Evolutionary conservation across 306 rosid genomes (phyloP), one percentile per base, ranked within the genome.

Genomic region (Elaeagnus macrophylla): DNA sequence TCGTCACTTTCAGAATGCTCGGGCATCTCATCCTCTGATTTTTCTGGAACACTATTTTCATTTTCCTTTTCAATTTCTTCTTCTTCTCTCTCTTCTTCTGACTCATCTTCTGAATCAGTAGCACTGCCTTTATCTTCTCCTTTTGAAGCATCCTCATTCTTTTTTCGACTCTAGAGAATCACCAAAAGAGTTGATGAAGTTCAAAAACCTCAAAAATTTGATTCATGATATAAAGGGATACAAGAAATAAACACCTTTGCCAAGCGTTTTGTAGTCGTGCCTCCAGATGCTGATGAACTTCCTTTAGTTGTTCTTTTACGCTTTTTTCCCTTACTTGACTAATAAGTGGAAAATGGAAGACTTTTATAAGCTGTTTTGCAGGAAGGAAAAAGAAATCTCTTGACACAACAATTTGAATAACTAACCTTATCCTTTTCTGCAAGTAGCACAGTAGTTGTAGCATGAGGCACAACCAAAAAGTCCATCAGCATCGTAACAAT

Each of bases 361-460:
- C 12, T 35, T 67, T 57, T 36, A 49, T 66, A 67, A 68, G 45
- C 49, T 35, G 35, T 13, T 13, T 20, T 19, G 35, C 14, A 37
- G 20, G 25, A 63, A 15, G 15, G 15, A 45, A 9, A 40, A 51
- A 49, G 48, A 15, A 36, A 9, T 12, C 48, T 37, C 39, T 12
- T 5, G 10, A 17, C 14, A 8, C 38, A 8, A 60, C 45, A 57
- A 62, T 50, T 32, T 51, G 32, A 48, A 18, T 40, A 57, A 35
- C 39, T 49, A 57, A 91, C 99, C 94, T 77, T 77, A 40, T 86
- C 99, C 65, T 78, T 82, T 59, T 87, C 99, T 10, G 89, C 82
- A 44, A 87, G 89, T 40, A 79, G 76, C 59, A 72, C 81, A 47
- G 84, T 46, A 50, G 87, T 73, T 10, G 88, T 87, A 39, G 96